Base-by-base conservation (phyloP, 805 yeast species). In the Metschnikowia koreensis region DNA sequence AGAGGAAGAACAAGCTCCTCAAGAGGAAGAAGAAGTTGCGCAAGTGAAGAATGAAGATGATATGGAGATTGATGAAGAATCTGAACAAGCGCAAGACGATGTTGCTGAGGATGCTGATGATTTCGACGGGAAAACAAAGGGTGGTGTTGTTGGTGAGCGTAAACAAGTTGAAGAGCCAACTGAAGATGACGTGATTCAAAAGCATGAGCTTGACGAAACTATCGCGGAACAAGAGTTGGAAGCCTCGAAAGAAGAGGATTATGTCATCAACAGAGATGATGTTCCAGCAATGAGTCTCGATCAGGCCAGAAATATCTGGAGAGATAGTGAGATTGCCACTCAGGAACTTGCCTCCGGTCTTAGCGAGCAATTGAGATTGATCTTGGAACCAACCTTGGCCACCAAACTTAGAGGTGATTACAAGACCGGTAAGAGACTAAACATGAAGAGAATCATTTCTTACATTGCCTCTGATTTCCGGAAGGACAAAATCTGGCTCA, bases 381-480 rank as follows among this genome's bases (percentile, higher is more conserved):
- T 94, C 64, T 74, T 94, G 57, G 98, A 92, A 66, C 99, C 99
- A 5, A 94, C 99, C 0, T 74, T 89, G 54, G 96, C 97, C n/a
- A 93, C 98, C 2, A 94, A 94, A 67, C 75, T 94, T 52, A 83
- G 81, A 56, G 99, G 99, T 65, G 99, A 94, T 67, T 94, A 90
- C 72, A 91, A 92, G 70, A 92, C 97, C 1, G 99, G 99, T 68
- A 94, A 94, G 68, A 80, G 99, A 60, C 80, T 94, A 62, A 94
- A 94, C 70, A 92, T 94, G 98, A 94, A 93, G 76, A 80, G 97
- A 60, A 94, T 94, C 62, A 94, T 94, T 63, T 96, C 98, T 7
- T 94, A 93, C 69, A 94, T 94, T 75, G 99, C 99, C 0, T 89
- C 97, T 38, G 96, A 91, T 63, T 94, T 90, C 81, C 84, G 96